phyloP scores from a whole-genome alignment of 202 grass and related monocot species.

The Tripidium arundinaceum region DNA sequence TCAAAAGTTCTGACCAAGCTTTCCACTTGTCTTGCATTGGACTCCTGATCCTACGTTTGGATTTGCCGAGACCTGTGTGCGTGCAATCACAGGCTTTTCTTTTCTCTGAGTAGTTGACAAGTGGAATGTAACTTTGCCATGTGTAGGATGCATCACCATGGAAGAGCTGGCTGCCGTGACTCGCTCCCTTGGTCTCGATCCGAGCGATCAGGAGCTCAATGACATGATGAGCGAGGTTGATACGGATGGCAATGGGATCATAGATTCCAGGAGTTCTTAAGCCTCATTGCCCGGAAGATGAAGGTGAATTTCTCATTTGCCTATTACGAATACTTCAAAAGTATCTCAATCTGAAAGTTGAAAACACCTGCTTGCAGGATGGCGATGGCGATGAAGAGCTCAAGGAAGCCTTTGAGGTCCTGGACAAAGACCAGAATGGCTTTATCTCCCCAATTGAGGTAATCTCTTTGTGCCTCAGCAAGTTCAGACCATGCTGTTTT shows the following conservation, averaged over 20 bases:
- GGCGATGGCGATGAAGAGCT: slow-evolving; percentile 60
- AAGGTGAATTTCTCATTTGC: slow-evolving; percentile 30
- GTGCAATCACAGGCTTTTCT: neutral
- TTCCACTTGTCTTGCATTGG: slow-evolving; percentile 22
- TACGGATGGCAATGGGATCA: slow-evolving; percentile 67
- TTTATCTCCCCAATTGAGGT: slow-evolving; percentile 76
- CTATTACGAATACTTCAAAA: neutral
- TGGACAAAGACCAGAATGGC: slow-evolving; percentile 74
- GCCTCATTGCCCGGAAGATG: slow-evolving; percentile 61
- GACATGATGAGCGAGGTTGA: slow-evolving; percentile 81
- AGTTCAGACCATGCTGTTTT: slow-evolving; percentile 3
- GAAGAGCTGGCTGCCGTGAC: slow-evolving; percentile 64
- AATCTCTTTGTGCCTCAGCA: neutral
- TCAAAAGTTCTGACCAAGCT: slow-evolving; percentile 33
- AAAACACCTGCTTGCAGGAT: slow-evolving; percentile 33
- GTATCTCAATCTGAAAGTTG: neutral
- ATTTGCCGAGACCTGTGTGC: neutral
- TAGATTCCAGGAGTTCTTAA: slow-evolving; percentile 78
- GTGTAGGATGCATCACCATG: slow-evolving; percentile 63
- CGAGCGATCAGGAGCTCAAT: slow-evolving; percentile 52
- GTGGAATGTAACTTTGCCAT: slow-evolving; percentile 8
- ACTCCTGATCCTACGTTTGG: neutral
- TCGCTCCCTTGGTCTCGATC: slow-evolving; percentile 55
- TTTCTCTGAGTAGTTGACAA: neutral
- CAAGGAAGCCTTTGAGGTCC: slow-evolving; percentile 72